Evolutionary conservation across 2,329 filamentous ascomycete genomes (phyloP).

Genomic region (Beauveria varroae): DNA sequence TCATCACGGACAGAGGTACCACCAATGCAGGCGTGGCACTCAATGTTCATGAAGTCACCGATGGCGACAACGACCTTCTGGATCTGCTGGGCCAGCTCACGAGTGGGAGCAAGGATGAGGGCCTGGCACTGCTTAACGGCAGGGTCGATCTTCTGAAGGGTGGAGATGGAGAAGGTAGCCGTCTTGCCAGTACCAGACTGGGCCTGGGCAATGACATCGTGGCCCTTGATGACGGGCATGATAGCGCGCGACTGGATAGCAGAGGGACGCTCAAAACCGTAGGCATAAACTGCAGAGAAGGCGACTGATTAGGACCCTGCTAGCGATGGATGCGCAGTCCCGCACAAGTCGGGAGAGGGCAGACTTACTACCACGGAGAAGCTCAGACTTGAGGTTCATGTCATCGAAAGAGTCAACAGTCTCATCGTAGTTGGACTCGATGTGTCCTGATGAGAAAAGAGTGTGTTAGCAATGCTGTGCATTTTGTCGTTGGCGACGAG

Average conservation of each 20-base stretch:
- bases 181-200: constrained; percentile 99
- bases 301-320: constrained; percentile 17
- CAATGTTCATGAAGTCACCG: constrained; percentile 98
- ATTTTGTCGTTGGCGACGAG: neutral
- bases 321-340: neutral
- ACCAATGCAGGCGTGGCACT: constrained; percentile 99
- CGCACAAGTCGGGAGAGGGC: constrained; percentile 11
- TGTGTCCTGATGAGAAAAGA: constrained; percentile 67
- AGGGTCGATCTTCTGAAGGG: constrained; percentile 97
- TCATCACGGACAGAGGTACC: constrained; percentile 97
- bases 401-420: constrained; percentile 98
- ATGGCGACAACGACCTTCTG: constrained; percentile 99
- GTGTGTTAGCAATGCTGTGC: constrained; percentile 14
- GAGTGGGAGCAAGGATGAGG: constrained; percentile 93
- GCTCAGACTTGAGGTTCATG: constrained; percentile 94
- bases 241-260: constrained; percentile 99
- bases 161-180: constrained; percentile 98
- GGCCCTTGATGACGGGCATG: constrained; percentile 99
- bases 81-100: constrained; percentile 98
- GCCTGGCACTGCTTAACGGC: constrained; percentile 96
- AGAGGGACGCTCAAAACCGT: constrained; percentile 99
- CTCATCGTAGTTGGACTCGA: constrained; percentile 99
- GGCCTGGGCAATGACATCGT: constrained; percentile 99
- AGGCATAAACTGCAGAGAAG: constrained; percentile 69
- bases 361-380: constrained; percentile 76